Percentiles rank a stretch among this genome's conserved stretches.
Conservation (phyloP, 805 yeast species). For the Ogataea pini region DNA sequence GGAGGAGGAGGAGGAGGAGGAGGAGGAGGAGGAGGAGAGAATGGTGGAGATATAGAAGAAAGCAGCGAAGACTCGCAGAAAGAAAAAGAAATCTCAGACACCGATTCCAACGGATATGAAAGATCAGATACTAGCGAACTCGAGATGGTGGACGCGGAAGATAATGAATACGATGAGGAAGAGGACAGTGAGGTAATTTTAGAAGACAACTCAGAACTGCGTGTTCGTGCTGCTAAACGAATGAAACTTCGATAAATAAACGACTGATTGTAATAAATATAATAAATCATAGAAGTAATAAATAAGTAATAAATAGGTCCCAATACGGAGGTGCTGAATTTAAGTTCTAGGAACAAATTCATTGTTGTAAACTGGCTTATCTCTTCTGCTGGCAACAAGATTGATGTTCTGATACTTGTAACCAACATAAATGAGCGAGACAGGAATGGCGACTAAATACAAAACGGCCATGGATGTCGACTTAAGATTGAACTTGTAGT, state of each 20-base stretch:
- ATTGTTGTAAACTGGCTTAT: conserved; percentile 29
- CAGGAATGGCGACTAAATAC: conserved; percentile 36
- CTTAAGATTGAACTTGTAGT: conserved; percentile 34
- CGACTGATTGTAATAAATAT: conserved; percentile 9
- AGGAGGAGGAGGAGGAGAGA: neutral
- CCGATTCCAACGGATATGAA: conserved; percentile 1
- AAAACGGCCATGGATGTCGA: conserved; percentile 31
- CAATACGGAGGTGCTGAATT: neutral
- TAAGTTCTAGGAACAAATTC: conserved; percentile 33
- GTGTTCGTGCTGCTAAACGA: conserved; percentile 4
- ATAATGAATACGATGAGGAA: conserved; percentile 19
- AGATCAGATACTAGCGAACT: neutral
- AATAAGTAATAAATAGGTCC: neutral
- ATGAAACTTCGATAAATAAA: conserved; percentile 12
- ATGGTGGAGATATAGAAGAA: neutral
- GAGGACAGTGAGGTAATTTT: conserved; percentile 18
- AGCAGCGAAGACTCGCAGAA: neutral
- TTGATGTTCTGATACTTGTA: conserved; percentile 33
- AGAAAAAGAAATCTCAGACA: conserved; percentile 4
- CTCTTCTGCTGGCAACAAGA: conserved; percentile 33
- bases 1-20: neutral
- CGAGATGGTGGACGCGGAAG: conserved; percentile 6
- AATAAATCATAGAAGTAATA: conserved; percentile 6
- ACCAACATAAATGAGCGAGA: conserved; percentile 34
- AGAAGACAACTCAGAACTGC: conserved; percentile 14